A percentile compares a stretch with the other conserved stretches of the same genome.
These are phyloP conservation scores for Paxillus involutus DNA, from an alignment of 768 basidiomycete species.

Conservation along the genomic window DNA sequence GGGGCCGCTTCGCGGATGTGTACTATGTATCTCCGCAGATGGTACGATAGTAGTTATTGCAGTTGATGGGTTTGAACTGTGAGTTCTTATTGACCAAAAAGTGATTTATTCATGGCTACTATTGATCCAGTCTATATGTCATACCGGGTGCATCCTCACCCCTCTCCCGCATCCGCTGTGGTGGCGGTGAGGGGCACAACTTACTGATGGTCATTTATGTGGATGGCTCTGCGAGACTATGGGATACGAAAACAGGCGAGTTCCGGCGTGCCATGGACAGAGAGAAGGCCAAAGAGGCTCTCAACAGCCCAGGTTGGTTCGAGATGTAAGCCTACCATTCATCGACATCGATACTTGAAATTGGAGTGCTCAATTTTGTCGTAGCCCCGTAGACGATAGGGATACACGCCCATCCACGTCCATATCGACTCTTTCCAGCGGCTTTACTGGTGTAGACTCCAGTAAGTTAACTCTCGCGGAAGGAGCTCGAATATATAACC, in stretches of 20 bases:
- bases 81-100: conserved; percentile 30
- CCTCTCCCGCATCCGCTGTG: conserved; percentile 60
- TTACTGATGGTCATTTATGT: conserved; percentile 76
- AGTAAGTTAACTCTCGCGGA: conserved; percentile 17
- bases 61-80: conserved; percentile 79
- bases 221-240: conserved; percentile 76
- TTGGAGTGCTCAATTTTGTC: background rate
- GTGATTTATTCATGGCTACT: background rate
- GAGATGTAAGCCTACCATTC: conserved; percentile 49
- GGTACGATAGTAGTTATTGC: conserved; percentile 83
- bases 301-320: conserved; percentile 72
- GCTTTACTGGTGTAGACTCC: conserved; percentile 17
- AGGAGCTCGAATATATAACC: conserved; percentile 26
- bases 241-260: conserved; percentile 83
- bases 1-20: conserved; percentile 63
- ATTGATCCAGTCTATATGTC: conserved; percentile 59
- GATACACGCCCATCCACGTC: conserved; percentile 23
- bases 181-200: conserved; percentile 45
- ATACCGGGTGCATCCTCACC: conserved; percentile 81
- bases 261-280: conserved; percentile 80
- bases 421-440: conserved; percentile 23
- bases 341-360: background rate
- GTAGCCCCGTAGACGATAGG: conserved; percentile 28
- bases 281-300: conserved; percentile 75
- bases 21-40: conserved; percentile 71